Percentiles rank a stretch among this genome's conserved stretches.
phyloP scores from a whole-genome alignment of 371 early-diverging fungal genomes.

The Mucor racemosus region DNA sequence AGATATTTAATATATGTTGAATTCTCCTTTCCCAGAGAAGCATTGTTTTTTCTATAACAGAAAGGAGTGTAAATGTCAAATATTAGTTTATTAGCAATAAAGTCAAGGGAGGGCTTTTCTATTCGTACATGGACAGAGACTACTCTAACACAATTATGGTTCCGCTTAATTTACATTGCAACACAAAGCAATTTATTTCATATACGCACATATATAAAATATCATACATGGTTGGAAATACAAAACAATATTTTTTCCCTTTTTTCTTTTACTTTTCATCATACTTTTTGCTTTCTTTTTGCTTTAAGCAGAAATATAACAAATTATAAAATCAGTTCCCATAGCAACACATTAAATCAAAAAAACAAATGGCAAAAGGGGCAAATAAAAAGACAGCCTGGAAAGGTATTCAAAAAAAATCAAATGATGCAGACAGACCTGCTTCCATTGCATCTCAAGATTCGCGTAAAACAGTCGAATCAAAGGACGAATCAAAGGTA shows the following conservation, averaged over 20 bases:
- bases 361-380: constrained; percentile 10
- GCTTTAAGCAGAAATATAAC: background rate
- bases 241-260: background rate
- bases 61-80: background rate
- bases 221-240: background rate
- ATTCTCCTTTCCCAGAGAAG: background rate
- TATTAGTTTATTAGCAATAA: too few species aligned
- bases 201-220: background rate
- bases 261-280: constrained; percentile 2
- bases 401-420: constrained; percentile 20
- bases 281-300: background rate
- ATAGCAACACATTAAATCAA: background rate
- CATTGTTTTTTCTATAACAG: background rate
- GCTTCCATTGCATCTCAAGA: constrained; percentile 18
- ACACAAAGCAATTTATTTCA: constrained; percentile 7
- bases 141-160: background rate
- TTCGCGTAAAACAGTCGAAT: background rate
- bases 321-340: background rate
- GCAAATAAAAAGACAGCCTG: constrained; percentile 17
- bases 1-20: constrained; percentile 1
- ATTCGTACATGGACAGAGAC: background rate
- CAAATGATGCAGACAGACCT: constrained; percentile 1
- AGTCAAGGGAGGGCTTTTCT: background rate
- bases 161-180: constrained; percentile 6
- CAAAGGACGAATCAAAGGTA: background rate